Conservation (phyloP, 208 protist genomes). For the Acanthamoeba rhysodes region DNA sequence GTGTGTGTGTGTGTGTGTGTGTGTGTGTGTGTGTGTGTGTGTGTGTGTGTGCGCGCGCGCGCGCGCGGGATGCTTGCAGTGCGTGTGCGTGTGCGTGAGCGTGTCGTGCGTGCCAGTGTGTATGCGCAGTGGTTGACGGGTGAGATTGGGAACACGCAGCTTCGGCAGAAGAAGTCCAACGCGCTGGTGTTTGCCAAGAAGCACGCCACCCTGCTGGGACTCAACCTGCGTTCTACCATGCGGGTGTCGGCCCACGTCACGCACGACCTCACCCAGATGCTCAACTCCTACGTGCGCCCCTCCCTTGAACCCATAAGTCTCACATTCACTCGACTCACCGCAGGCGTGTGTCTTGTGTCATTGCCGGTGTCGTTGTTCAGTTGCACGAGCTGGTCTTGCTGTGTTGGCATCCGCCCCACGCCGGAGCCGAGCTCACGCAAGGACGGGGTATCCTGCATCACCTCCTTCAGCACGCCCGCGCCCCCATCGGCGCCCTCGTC, state of each 20-base stretch:
- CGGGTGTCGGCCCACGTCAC: conserved; percentile 40
- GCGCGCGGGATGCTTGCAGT: background rate
- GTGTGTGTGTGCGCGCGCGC: background rate
- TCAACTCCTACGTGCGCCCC: background rate
- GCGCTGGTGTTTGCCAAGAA: conserved; percentile 22
- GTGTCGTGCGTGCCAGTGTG: too few relatives aligned
- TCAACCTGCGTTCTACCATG: conserved; percentile 29
- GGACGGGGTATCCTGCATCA: conserved; percentile 29
- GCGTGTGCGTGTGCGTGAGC: background rate
- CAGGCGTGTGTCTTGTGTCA: too few relatives aligned
- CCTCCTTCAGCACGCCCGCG: background rate
- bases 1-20: too few relatives aligned
- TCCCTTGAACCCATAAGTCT: background rate
- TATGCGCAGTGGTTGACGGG: background rate
- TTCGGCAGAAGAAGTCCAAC: conserved; percentile 3
- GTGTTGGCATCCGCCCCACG: conserved; percentile 25
- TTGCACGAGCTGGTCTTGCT: conserved; percentile 21
- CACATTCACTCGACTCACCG: background rate
- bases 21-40: too few relatives aligned
- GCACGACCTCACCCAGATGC: conserved; percentile 9
- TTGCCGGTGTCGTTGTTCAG: background rate
- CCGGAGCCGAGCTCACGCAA: background rate
- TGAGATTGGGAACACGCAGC: background rate
- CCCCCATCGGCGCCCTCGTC: conserved; percentile 27
- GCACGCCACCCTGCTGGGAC: conserved; percentile 23